Conservation (phyloP, 768 basidiomycete genomes). For the Punctularia strigosozonata region DNA sequence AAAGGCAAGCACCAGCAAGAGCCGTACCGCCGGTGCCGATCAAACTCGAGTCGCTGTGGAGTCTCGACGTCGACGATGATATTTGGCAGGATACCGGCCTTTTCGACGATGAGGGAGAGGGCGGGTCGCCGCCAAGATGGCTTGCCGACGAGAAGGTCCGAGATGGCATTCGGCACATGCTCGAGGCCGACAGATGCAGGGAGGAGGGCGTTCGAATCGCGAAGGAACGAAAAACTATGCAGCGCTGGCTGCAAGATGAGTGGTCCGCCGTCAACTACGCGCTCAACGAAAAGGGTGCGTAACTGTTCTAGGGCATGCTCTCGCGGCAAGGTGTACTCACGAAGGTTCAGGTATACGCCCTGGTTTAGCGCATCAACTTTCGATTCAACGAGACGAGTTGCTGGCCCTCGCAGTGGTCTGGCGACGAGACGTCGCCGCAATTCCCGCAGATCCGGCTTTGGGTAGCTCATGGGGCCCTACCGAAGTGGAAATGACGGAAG, state of each 20-base stretch:
- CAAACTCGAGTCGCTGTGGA: constrained; percentile 13
- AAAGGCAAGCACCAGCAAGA: constrained; percentile 12
- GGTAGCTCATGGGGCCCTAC: too few relatives aligned
- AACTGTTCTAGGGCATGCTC: too few relatives aligned
- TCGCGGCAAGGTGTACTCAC: too few relatives aligned
- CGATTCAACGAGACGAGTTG: too few relatives aligned
- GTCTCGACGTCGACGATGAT: constrained; percentile 23
- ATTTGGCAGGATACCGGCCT: constrained; percentile 24
- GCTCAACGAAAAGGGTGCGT: too few relatives aligned
- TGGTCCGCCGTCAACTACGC: too few relatives aligned
- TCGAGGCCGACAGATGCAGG: constrained; percentile 13
- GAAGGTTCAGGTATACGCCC: too few relatives aligned
- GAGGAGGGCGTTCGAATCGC: constrained; percentile 15
- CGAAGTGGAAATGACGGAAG: too few relatives aligned
- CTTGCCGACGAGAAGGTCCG: constrained; percentile 9
- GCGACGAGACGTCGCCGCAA: too few relatives aligned
- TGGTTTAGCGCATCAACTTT: too few relatives aligned
- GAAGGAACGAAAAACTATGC: constrained; percentile 11
- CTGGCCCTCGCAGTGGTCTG: too few relatives aligned
- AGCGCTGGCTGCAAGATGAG: constrained; percentile 17
- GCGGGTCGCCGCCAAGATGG: constrained; percentile 8
- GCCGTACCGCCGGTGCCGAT: constrained; percentile 15
- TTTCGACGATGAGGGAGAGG: constrained; percentile 8
- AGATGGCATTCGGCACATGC: constrained; percentile 8
- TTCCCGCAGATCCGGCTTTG: too few relatives aligned